Evolutionary conservation across 2,329 filamentous ascomycete species (phyloP).

Genomic region (Colletotrichum agaves): DNA sequence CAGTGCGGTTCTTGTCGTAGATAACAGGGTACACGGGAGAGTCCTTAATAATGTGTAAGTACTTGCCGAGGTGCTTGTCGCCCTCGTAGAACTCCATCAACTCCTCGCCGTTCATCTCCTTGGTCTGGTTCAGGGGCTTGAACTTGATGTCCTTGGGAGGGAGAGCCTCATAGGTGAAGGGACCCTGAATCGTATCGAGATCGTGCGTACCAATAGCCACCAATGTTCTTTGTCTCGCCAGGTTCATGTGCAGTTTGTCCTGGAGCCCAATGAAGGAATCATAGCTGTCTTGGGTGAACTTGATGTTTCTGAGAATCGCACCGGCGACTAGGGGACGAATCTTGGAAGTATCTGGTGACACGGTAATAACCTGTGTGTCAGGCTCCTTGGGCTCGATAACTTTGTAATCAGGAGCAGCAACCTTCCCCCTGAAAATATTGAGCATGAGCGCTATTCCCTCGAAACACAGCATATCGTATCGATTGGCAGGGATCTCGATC

Average conservation of each 20-base stretch:
- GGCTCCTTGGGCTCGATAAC: slow-evolving; percentile 78
- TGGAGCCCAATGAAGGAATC: slow-evolving; percentile 98
- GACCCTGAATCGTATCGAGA: slow-evolving; percentile 90
- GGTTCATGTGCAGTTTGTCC: slow-evolving; percentile 97
- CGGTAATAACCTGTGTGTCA: slow-evolving; percentile 82
- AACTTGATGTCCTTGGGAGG: slow-evolving; percentile 94
- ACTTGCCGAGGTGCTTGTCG: slow-evolving; percentile 91
- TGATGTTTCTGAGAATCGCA: slow-evolving; percentile 89
- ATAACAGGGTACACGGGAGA: slow-evolving; percentile 96
- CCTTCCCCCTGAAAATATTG: slow-evolving; percentile 89
- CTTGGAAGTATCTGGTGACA: slow-evolving; percentile 77
- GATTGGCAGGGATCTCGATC: slow-evolving; percentile 97
- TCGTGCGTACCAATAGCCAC: slow-evolving; percentile 99
- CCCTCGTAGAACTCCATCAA: slow-evolving; percentile 96
- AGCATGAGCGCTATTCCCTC: slow-evolving; percentile 96
- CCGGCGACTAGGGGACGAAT: slow-evolving; percentile 90
- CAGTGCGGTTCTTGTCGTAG: slow-evolving; percentile 85
- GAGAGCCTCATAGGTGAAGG: slow-evolving; percentile 96
- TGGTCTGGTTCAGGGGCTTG: slow-evolving; percentile 87
- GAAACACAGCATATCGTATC: slow-evolving; percentile 95
- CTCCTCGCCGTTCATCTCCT: slow-evolving; percentile 86
- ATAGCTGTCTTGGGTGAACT: slow-evolving; percentile 90
- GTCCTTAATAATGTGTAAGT: slow-evolving; percentile 93
- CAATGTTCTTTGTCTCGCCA: slow-evolving; percentile 90
- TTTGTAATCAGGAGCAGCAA: slow-evolving; percentile 81